These are phyloP conservation scores for Aegilops speltoides DNA, from an alignment of 176 grass and related monocot genomes.

Conservation along the genomic window DNA sequence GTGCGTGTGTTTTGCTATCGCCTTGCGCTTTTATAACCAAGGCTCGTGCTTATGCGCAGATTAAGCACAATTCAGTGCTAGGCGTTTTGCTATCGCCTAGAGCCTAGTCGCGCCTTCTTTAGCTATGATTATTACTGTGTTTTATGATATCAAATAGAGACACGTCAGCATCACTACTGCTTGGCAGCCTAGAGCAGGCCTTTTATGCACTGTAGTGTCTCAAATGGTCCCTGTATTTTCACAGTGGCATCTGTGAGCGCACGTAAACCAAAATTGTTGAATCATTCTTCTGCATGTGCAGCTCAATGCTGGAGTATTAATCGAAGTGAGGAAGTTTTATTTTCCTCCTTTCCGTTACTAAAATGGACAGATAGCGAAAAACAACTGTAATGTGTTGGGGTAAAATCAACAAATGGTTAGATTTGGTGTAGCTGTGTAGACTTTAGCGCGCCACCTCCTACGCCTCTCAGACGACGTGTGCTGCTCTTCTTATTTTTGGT, in stretches of 20 bases:
- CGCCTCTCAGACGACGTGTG: not conserved
- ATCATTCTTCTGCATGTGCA: not conserved
- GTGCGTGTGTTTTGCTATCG: no score
- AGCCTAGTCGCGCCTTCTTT: no score
- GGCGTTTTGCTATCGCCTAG: no score
- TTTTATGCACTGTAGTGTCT: not conserved
- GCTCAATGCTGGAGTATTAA: not conserved
- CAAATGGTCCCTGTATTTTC: not conserved
- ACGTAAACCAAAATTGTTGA: not conserved
- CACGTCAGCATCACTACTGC: not conserved
- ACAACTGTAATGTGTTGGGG: not conserved
- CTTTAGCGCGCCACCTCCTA: not conserved
- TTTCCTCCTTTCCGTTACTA: conserved; percentile 11
- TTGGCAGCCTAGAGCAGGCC: not conserved
- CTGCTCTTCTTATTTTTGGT: conserved; percentile 15
- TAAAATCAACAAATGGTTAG: not conserved
- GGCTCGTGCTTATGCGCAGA: no score
- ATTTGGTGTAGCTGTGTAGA: not conserved
- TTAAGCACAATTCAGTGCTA: no score
- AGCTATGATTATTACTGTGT: no score
- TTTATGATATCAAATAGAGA: not conserved
- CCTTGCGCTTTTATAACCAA: no score
- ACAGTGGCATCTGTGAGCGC: not conserved
- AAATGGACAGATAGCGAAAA: conserved; percentile 13
- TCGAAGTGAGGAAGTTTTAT: not conserved